These are phyloP conservation scores for Acanthamoeba triangularis DNA, from an alignment of 208 protist species.

Conservation along the genomic window DNA sequence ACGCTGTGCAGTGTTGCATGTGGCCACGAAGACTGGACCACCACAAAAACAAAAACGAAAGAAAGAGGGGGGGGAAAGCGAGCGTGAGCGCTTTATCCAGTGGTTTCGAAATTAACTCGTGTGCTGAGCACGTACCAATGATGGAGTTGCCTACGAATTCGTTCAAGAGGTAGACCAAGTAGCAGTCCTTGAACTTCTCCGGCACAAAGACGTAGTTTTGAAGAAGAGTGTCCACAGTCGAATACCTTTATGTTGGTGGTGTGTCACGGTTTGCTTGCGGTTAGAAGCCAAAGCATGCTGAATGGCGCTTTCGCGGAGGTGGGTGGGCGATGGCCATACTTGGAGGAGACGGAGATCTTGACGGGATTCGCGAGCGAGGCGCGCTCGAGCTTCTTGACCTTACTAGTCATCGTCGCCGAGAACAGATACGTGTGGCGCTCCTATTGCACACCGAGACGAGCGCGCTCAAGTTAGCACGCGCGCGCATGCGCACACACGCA, in stretches of 20 bases:
- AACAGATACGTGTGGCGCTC: slow-evolving; percentile 97
- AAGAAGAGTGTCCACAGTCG: slow-evolving; percentile 96
- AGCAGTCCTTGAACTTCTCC: slow-evolving; percentile 91
- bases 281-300: neutral
- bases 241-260: slow-evolving; percentile 93
- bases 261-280: neutral
- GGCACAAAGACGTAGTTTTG: slow-evolving; percentile 99
- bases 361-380: slow-evolving; percentile 98
- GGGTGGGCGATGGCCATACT: slow-evolving; percentile 77
- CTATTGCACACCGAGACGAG: no score
- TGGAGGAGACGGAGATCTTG: slow-evolving; percentile 95
- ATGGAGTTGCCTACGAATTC: slow-evolving; percentile 83
- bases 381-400: slow-evolving; percentile 98
- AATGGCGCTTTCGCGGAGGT: neutral
- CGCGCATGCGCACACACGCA: no score
- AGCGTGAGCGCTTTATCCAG: no score
- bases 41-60: no score
- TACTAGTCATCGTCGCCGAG: slow-evolving; percentile 99
- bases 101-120: no score
- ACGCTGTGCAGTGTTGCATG: slow-evolving; percentile 83
- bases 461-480: no score
- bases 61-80: no score
- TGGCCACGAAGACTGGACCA: slow-evolving; percentile 88
- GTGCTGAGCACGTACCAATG: slow-evolving; percentile 76
- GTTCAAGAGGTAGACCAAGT: slow-evolving; percentile 86